Base-by-base conservation (phyloP, 2,329 filamentous ascomycete genomes). In the Parastagonospora avenae region DNA sequence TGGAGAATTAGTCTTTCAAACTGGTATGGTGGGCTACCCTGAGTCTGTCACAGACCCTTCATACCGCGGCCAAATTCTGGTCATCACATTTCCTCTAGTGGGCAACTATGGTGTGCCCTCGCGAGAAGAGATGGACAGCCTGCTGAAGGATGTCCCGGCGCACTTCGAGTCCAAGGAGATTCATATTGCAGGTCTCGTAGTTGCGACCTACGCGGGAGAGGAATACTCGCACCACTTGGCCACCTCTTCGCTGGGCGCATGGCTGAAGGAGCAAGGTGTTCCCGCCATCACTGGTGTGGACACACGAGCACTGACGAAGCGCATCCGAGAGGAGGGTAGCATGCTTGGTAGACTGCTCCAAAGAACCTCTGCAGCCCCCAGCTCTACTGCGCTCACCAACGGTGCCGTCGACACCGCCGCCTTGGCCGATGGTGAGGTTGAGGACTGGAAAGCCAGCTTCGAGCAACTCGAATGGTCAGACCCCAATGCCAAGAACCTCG, bases 1-100 rank as follows among this genome's bases (percentile, higher is more conserved):
- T 62, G 94, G 94, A 75, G 94, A 99, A 82, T 83, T 99, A 74
- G 94, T 99, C 78, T 99, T 99, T 81, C 93, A 97, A 83, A 99
- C 94, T 51, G 94, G 94, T 77, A 96, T 97, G 92, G 94, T 97
- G 66, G 94, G 94, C 71, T 99, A 99, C 75, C 92, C 94, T 36
- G 94, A 99, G 81, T 95, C 89, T 41, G 83, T 94, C 66, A 93
- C 90, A 54, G 90, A 94, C 72, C 90, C 90, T 62, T 93, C 90
- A 42, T 93, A 94, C 77, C 88, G 89, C 42, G 90, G 90, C 56
- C 93, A 99, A 79, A 96, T 99, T 66, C 84, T 99, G 65, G 92
- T 97, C 76, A 87, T 97, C 69, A 99, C 93, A 46, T 97, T 96
- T 75, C 94, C 93, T 52, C 82, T 97, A 33, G 89, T 96, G 53